Base-by-base conservation (phyloP, 345 rosid species). In the Eucalyptus cloeziana region DNA sequence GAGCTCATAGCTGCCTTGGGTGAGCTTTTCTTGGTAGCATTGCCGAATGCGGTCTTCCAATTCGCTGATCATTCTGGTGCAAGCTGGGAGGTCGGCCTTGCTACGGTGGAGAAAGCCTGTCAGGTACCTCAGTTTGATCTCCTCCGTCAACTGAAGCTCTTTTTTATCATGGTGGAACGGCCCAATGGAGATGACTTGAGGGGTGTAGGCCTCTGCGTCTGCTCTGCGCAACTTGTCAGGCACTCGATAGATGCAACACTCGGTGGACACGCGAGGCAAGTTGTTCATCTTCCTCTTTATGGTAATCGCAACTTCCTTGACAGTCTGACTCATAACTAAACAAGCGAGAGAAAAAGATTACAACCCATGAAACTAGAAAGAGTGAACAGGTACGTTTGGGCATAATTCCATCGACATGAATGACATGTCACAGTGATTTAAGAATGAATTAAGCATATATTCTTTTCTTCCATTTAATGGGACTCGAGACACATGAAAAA, bases 171-270 rank as follows among this genome's bases (percentile, higher is more conserved):
- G 88, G 90, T 93, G 92, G n/a, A 90, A 87, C 21, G 91, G 91
- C 24, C 90, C 91, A 10, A 90, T 62, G 19, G 91, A 90, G 58
- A 90, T 15, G 49, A 88, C 30, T 4, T 90, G 88, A 33, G 90
- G 91, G 43, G 91, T 89, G 76, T 89, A 88, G 44, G 89, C 87
- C 40, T 86, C 90, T 19, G 54, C 86, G 3, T 85, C 88, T 54
- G 64, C 67, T n/a, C 89, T 69, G 19, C 90, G 87, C 33, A 88
- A 87, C 62, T 90, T 88, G 37, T 86, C 87, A 33, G 92, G 91
- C 24, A 90, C 92, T 21, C 88, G 87, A 90, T 87, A 90, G 86
- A 91, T 91, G 76, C 91, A 83, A 54, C 89, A 87, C 62, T 88
- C 89, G 2, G 86, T 16, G 24, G 91, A 89, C 33, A 50, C 71